phyloP scores from a whole-genome alignment of 805 yeast species.

The Metschnikowia aberdeeniae region DNA sequence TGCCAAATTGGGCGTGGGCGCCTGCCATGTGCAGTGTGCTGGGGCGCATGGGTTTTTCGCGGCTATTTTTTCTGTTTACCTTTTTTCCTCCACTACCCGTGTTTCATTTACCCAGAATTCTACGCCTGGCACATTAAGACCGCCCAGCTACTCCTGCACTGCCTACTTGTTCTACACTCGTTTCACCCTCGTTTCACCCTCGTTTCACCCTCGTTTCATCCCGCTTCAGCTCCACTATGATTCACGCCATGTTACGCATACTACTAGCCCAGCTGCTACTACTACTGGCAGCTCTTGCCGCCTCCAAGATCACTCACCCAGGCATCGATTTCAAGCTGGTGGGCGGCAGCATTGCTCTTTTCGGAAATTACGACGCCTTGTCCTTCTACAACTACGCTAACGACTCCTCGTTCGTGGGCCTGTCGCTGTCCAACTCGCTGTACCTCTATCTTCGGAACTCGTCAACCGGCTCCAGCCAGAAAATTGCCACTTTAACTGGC shows the following conservation, averaged over 20 bases:
- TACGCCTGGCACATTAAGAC: too few species aligned
- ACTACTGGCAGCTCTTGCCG: constrained; percentile 1
- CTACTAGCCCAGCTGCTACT: constrained; percentile 4
- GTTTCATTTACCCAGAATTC: not conserved
- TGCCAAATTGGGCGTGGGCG: too few species aligned
- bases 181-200: too few species aligned
- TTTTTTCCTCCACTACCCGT: not conserved
- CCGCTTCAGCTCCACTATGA: too few species aligned
- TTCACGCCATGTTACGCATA: not conserved
- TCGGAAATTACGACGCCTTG: constrained; percentile 17
- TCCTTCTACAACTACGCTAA: constrained; percentile 15
- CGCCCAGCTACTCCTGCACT: too few species aligned
- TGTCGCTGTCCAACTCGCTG: constrained; percentile 7
- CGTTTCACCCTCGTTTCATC: too few species aligned
- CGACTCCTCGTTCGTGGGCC: constrained; percentile 15
- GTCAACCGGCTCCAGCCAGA: constrained; percentile 7
- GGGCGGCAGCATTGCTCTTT: constrained; percentile 16
- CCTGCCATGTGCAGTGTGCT: constrained; percentile 1
- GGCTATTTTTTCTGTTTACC: not conserved
- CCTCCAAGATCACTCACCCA: constrained; percentile 11
- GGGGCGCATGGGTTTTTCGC: constrained; percentile 2
- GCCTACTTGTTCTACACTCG: not conserved
- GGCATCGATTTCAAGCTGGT: constrained; percentile 13
- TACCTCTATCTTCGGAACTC: constrained; percentile 14
- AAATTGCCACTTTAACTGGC: constrained; percentile 32